Evolutionary conservation across 129 eudicot species (phyloP).

Genomic region (Calendula officinalis): DNA sequence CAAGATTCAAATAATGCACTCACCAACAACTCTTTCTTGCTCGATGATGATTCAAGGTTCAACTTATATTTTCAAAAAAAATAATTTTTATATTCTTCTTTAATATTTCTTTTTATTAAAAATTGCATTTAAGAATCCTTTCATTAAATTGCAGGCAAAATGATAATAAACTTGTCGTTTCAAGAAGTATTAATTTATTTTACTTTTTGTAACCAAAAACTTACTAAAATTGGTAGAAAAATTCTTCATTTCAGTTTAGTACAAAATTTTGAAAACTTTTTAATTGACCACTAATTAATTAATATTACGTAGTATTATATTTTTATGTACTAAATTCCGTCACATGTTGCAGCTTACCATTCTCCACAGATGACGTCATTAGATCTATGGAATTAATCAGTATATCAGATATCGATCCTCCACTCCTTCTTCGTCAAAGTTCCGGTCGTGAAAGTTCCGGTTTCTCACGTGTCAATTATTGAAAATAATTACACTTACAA

Average conservation of each 20-base stretch:
- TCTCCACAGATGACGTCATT: slow-evolving; percentile 80
- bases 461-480: slow-evolving; percentile 44
- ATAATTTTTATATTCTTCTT: not conserved
- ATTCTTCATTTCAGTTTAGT: no score
- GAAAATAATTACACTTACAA: slow-evolving; percentile 9
- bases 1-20: slow-evolving; percentile 85
- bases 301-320: not conserved
- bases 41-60: slow-evolving; percentile 90
- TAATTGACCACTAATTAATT: no score
- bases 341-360: slow-evolving; percentile 77
- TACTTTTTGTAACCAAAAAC: no score
- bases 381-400: slow-evolving; percentile 75
- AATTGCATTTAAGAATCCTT: not conserved
- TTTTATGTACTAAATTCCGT: slow-evolving; percentile 12
- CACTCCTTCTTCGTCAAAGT: slow-evolving; percentile 66
- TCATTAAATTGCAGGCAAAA: not conserved
- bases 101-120: not conserved
- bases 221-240: no score
- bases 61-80: not conserved
- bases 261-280: no score
- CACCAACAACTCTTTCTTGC: slow-evolving; percentile 73
- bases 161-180: no score
- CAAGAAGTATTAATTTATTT: no score
- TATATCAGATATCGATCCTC: slow-evolving; percentile 81
- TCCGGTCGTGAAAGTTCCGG: slow-evolving; percentile 39